A percentile compares a stretch with the other conserved stretches of the same genome.
Evolutionary conservation across 1,284 basidiomycete species (phyloP).

Genomic region (Puccinia brachypodii): DNA sequence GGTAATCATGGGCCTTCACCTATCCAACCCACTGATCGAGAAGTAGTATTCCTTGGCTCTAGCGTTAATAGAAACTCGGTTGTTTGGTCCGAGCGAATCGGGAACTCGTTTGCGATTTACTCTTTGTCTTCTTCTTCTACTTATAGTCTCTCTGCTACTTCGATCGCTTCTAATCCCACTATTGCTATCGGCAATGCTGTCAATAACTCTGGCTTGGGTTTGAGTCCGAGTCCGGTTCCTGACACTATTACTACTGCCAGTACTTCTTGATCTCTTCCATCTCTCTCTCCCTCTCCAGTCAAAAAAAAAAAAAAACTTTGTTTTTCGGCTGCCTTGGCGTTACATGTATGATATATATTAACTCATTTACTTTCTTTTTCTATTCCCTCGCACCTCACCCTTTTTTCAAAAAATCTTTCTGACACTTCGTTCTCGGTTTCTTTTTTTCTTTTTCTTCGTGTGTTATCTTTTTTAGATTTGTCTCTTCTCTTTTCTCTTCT

Average conservation of each 20-base stretch:
- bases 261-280: too few relatives aligned
- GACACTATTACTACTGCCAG: too few relatives aligned
- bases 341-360: too few relatives aligned
- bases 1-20: too few relatives aligned
- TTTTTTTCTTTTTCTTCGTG: not conserved
- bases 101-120: constrained; percentile 31
- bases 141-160: not conserved
- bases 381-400: not conserved
- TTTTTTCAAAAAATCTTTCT: not conserved
- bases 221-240: too few relatives aligned
- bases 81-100: constrained; percentile 38
- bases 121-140: not conserved
- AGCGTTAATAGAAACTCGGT: not conserved
- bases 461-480: not conserved
- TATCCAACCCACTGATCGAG: not conserved
- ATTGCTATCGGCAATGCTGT: not conserved
- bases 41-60: constrained; percentile 30
- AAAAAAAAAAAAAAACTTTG: too few relatives aligned
- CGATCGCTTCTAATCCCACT: not conserved
- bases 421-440: not conserved
- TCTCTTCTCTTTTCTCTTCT: not conserved
- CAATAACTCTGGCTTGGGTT: too few relatives aligned
- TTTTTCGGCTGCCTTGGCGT: too few relatives aligned
- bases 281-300: too few relatives aligned
- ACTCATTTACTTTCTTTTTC: too few relatives aligned